Base-by-base conservation (phyloP, 2,329 filamentous ascomycete genomes). In the Penicillium sp. region DNA sequence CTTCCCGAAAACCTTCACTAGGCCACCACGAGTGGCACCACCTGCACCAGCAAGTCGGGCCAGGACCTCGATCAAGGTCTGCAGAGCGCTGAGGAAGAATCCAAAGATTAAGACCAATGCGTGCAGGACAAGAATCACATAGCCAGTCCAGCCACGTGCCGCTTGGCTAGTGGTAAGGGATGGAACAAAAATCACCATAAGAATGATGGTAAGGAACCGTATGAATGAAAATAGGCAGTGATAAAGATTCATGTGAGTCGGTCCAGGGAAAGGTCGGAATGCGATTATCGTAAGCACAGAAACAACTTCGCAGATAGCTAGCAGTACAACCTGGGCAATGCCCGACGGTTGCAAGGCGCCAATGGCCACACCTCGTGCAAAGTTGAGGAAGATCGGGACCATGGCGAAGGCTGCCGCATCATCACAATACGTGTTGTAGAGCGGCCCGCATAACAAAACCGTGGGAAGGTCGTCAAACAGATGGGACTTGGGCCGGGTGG, bases 381-480 rank as follows among this genome's bases (percentile, higher is more conserved):
- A 87, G 4, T 90, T 96, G 58, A 98, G 81, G 33, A 96, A 79
- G 16, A 96, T 86, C 1, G 93, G 93, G 21, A 97, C 87, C 43
- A 96, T 82, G 7, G 93, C 92, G 74, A 96, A 99, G 0, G 91
- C 88, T 8, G 93, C 91, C 0, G 92, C 92, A 72, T 93, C 90
- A 72, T 99, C 95, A 25, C 91, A 95, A 73, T 96, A 98, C 0
- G 95, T 99, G 76, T 99, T 99, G 76, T 99, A 99, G 8, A 99
- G 80, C 5, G 95, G 92, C 0, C 95, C 95, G 67, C 96, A 98
- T 1, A 92, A 83, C 2, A 99, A 81, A 9, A 98, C 87, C 0
- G 92, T 97, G 7, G 92, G 87, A 49, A 99, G 81, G 69, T 98
- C 92, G 75, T 99, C 95, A 72, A 97, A 99, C 10, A 99, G 82